These are phyloP conservation scores for Polytrichum commune DNA, from an alignment of 225 moss, liverwort and hornwort genomes.

Conservation along the genomic window DNA sequence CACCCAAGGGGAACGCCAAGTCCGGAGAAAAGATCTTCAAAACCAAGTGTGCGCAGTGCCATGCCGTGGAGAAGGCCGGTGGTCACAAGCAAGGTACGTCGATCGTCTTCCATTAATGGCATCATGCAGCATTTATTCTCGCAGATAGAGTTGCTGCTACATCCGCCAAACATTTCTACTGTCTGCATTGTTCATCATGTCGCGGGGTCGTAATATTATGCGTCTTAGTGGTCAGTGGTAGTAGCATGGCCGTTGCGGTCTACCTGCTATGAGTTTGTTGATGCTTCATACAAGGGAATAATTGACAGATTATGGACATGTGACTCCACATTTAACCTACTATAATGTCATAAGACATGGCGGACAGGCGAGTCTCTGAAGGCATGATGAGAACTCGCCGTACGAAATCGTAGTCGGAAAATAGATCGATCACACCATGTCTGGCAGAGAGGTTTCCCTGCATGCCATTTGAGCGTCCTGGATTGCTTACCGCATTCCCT, in stretches of 20 bases:
- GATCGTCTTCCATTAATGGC: no score
- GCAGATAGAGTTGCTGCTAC: no score
- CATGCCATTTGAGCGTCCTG: no score
- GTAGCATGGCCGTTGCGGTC: neutral
- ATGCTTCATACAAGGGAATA: neutral
- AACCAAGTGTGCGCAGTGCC: slow-evolving; percentile 11
- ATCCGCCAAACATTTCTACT: neutral
- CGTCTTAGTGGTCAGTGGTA: neutral
- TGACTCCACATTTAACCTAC: no score
- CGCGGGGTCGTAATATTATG: neutral
- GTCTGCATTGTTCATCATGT: neutral
- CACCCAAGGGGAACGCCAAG: slow-evolving; percentile 44
- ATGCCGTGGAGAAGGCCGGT: slow-evolving; percentile 15
- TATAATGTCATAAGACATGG: no score
- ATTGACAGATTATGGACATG: no score
- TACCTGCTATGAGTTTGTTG: neutral
- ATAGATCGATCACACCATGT: neutral
- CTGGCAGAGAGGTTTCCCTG: no score
- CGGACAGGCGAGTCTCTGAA: neutral
- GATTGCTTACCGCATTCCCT: no score
- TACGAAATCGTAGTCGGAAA: neutral
- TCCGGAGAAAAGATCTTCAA: slow-evolving; percentile 55
- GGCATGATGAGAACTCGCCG: neutral
- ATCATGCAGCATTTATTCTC: no score
- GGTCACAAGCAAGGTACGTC: slow-evolving; percentile 57